Conservation (phyloP, 352 stramenopile genomes). For the Phytophthora cajani region DNA sequence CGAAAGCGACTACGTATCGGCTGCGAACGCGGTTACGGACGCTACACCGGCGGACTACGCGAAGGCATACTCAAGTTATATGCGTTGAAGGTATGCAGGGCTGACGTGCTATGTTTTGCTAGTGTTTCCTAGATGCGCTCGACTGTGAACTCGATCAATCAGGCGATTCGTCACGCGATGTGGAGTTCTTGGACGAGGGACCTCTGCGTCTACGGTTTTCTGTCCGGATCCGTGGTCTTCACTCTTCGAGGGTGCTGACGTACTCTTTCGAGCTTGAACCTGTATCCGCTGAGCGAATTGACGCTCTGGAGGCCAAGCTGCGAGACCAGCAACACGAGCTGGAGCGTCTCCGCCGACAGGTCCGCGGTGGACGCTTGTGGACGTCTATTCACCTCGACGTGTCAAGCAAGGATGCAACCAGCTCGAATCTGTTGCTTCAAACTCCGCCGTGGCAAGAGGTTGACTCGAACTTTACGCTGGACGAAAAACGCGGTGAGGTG, state of each 20-base stretch:
- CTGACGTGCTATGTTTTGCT: neutral
- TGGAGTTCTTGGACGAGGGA: neutral
- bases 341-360: neutral
- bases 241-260: neutral
- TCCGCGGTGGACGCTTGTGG: neutral
- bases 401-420: neutral
- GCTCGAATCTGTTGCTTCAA: neutral
- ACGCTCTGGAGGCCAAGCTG: conserved; percentile 26
- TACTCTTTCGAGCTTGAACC: conserved; percentile 29
- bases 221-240: conserved; percentile 18
- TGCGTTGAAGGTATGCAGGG: neutral
- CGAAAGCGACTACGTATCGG: conserved; percentile 18
- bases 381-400: neutral
- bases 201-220: conserved; percentile 8
- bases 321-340: conserved; percentile 11
- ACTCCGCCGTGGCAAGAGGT: neutral
- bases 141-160: conserved; percentile 5
- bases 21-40: conserved; percentile 17
- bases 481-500: neutral
- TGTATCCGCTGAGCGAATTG: conserved; percentile 22
- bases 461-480: neutral
- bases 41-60: conserved; percentile 13
- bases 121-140: conserved; percentile 32
- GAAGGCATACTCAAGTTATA: conserved; percentile 7
- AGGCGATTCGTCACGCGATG: conserved; percentile 10